Evolutionary conservation across 2,329 filamentous ascomycete species (phyloP), one percentile per base, ranked within the genome.

Genomic region (Bipolaris victoriae): DNA sequence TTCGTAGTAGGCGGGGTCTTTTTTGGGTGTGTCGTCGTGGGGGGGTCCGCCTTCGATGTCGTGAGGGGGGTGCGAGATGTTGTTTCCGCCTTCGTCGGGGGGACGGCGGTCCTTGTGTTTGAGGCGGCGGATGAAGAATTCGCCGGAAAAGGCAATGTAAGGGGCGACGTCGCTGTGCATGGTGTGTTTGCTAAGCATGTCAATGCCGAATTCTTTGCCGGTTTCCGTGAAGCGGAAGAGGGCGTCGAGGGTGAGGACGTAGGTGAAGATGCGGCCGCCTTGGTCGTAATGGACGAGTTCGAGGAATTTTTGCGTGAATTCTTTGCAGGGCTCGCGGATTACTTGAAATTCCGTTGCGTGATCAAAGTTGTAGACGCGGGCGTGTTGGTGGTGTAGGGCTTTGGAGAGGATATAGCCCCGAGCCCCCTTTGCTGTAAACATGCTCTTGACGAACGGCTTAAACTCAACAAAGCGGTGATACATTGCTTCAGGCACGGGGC

Each of bases 381-480:
- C 82, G 74, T 97, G 94, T 73, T 98, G 94, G 71, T 96, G 91
- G 76, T 96, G 93, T 6, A 98, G 82, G 0, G 91, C 91, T 68
- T 89, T 89, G 76, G 95, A 92, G 18, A 97, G 80, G 44, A 97
- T 83, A 61, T 86, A 88, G 16, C 94, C 94, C 47, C 90, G 85
- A 3, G 97, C 68, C 50, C 92, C 93, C 26, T 86, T 85, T 9
- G 86, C 86, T 1, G 88, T 89, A 77, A 97, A 98, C 88, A 97
- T 96, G 62, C 88, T 86, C 49, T 90, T 91, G 52, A 98, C 90
- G 70, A 97, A 91, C 24, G 93, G 92, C 55, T 88, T 90, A 77
- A 97, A 97, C 74, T 96, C 93, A 55, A 97, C 93, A 71, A 90
- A 98, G 64, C 92, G 90, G 74, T 97, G 93, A 75, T 97, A 97